Conservation (phyloP, 768 basidiomycete genomes). For the Rhodotorula graminis region DNA sequence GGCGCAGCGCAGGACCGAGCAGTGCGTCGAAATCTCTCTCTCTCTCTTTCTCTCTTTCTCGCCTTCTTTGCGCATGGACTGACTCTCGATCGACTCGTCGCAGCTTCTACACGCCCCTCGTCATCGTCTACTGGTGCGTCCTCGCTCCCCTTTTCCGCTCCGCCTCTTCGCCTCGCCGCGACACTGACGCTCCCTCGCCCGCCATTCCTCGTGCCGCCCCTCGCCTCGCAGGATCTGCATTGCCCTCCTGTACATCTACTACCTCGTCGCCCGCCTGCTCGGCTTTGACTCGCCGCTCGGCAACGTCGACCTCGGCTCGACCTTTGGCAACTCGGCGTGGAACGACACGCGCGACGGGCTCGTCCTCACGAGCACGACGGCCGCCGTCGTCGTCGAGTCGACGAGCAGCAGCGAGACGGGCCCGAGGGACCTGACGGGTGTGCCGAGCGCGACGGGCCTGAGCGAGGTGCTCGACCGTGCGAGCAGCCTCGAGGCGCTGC, state of each 20-base stretch:
- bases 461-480: background rate
- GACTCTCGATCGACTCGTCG: background rate
- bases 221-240: conserved; percentile 3
- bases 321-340: conserved; percentile 3
- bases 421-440: background rate
- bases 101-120: background rate
- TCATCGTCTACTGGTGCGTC: background rate
- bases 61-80: too few species aligned
- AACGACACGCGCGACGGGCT: conserved; percentile 9
- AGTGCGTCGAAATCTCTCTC: background rate
- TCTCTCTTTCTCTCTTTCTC: background rate
- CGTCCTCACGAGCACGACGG: background rate
- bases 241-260: conserved; percentile 22
- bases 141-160: background rate
- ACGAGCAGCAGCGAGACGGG: background rate
- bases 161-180: background rate
- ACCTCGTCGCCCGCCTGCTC: conserved; percentile 4
- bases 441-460: background rate
- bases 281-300: conserved; percentile 15
- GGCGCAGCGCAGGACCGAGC: conserved; percentile 13
- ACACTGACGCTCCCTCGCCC: too few species aligned
- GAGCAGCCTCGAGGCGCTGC: background rate
- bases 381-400: background rate
- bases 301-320: conserved; percentile 5
- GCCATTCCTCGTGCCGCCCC: background rate